Percentiles rank a stretch among this genome's conserved stretches.
Evolutionary conservation across 2,329 filamentous ascomycete genomes (phyloP).

Genomic region (Tolypocladium capitatum): DNA sequence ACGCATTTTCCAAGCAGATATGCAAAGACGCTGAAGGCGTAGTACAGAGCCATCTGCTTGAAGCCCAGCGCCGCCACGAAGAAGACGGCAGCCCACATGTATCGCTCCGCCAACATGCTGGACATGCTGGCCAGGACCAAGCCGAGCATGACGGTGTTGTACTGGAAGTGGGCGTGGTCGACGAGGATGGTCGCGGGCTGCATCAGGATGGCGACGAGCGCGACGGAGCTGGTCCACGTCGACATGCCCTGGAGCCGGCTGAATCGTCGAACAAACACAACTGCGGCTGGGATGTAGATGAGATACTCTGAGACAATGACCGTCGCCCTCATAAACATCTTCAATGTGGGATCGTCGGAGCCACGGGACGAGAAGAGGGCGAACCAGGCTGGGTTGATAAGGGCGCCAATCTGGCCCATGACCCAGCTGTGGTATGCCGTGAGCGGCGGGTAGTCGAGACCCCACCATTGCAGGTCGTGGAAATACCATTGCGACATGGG

Average conservation of each 20-base stretch:
- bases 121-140: constrained; percentile 78
- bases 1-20: constrained; percentile 80
- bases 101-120: constrained; percentile 71
- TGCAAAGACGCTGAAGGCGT: constrained; percentile 83
- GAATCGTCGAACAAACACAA: constrained; percentile 75
- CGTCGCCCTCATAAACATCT: constrained; percentile 91
- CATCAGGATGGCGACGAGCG: constrained; percentile 80
- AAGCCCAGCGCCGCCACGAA: constrained; percentile 92
- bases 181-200: constrained; percentile 84
- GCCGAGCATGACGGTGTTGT: constrained; percentile 97
- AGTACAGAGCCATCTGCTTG: constrained; percentile 99
- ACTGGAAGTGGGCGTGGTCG: constrained; percentile 94
- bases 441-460: constrained; percentile 90
- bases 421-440: constrained; percentile 98
- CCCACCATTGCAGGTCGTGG: constrained; percentile 94
- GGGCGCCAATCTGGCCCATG: constrained; percentile 70
- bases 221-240: constrained; percentile 70
- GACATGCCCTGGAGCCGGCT: constrained; percentile 64
- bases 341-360: constrained; percentile 63
- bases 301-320: constrained; percentile 87
- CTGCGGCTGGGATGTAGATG: constrained; percentile 70
- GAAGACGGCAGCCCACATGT: constrained; percentile 81
- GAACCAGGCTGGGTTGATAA: constrained; percentile 79
- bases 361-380: constrained; percentile 71
- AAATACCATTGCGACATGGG: constrained; percentile 96